Base-by-base conservation (phyloP, 495 filamentous ascomycete genomes). In the Penicillium malachiteum region DNA sequence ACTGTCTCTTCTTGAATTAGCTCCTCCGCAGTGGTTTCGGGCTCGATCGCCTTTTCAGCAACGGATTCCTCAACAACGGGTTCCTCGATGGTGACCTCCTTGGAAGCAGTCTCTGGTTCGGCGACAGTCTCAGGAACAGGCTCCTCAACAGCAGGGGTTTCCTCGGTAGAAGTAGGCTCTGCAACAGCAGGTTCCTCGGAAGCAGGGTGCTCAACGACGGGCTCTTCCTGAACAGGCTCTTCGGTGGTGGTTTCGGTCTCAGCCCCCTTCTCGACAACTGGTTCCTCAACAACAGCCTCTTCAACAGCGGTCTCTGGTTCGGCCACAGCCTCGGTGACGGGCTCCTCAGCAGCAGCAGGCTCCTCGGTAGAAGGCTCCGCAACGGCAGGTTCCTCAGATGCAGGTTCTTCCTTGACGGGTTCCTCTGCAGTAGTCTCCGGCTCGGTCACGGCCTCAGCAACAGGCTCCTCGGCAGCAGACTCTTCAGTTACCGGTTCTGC, bases 1-100 rank as follows among this genome's bases (percentile, higher is more conserved):
- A 26, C 21, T 26, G 21, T 26, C 21, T 26, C 21, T 26, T 26
- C 21, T 26, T 26, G 21, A 26, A 26, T 30, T 37, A 11, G 38
- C 31, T 39, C 46, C 34, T 54, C 50, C 1, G 31, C 16, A 17
- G n/a, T 12, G 11, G 38, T 26, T 4, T 26, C 26, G 26, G 63
- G 52, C 37, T 63, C 42, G 40, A 26, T 14, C 11, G 51, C 17
- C 10, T 33, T 35, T 26, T 55, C 53, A 31, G 40, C 46, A 39
- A 42, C 51, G 17, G 58, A 42, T 42, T 62, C 60, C 33, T 63
- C 57, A 35, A 57, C 38, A 16, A 33, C 51, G 12, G 48, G 48
- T 21, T 57, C 50, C 14, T 44, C 42, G 14, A 34, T 16, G 17
- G 48, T 48, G 44, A 51, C 50, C 12, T 44, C 32, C 3, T 21